These are phyloP conservation scores for Chaetomiaceae sp. DNA, from an alignment of 2,329 filamentous ascomycete genomes.

Conservation along the genomic window DNA sequence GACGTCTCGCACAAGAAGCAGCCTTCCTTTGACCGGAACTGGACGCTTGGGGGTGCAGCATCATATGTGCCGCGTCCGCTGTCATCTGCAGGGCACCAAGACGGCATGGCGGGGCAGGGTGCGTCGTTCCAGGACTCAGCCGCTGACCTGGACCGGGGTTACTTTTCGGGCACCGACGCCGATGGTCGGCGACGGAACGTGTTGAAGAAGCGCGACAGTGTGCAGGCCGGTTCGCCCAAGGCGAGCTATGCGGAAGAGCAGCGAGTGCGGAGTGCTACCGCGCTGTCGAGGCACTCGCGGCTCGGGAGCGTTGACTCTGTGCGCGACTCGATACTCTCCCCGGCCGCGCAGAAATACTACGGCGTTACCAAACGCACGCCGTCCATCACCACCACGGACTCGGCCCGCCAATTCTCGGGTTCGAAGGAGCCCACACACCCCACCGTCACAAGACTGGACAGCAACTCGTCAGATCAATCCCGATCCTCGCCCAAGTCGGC, in stretches of 20 bases:
- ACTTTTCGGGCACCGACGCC: constrained; percentile 85
- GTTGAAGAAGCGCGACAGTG: constrained; percentile 70
- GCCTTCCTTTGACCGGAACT: constrained; percentile 65
- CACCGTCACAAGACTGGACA: constrained; percentile 57
- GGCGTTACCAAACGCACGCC: constrained; percentile 53
- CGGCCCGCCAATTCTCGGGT: constrained; percentile 45
- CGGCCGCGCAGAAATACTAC: constrained; percentile 68
- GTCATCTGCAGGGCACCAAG: constrained; percentile 49
- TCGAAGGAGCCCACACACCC: constrained; percentile 52
- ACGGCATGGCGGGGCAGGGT: constrained; percentile 37
- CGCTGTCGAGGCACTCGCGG: constrained; percentile 67
- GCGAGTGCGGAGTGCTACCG: constrained; percentile 58
- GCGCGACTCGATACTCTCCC: constrained; percentile 55
- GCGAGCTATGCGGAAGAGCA: constrained; percentile 75
- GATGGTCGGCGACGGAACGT: constrained; percentile 73
- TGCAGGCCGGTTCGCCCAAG: constrained; percentile 55
- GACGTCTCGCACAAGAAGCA: constrained; percentile 55
- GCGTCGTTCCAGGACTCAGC: constrained; percentile 43
- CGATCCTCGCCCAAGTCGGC: constrained; percentile 35
- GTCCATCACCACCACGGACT: constrained; percentile 54
- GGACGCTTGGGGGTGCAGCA: constrained; percentile 56
- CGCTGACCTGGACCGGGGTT: constrained; percentile 74
- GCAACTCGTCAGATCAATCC: constrained; percentile 32
- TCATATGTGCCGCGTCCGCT: constrained; percentile 41
- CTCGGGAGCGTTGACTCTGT: constrained; percentile 75